Conservation (phyloP, 805 yeast genomes). For the Kazachstania africana region DNA sequence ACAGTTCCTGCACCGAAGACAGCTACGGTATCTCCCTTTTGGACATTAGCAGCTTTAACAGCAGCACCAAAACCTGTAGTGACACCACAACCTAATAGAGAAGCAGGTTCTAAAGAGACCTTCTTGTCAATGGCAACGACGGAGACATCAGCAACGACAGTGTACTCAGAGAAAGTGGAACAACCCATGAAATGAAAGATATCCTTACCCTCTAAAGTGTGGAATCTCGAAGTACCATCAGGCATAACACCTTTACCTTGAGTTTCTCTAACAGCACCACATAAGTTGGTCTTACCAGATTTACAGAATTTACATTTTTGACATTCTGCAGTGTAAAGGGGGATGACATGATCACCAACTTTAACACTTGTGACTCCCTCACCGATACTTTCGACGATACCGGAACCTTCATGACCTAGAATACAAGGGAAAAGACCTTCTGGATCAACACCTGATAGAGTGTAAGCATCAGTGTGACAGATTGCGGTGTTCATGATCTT, state of each 20-base stretch:
- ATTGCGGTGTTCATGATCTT: constrained; percentile 83
- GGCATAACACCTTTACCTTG: constrained; percentile 99
- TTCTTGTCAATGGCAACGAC: constrained; percentile 80
- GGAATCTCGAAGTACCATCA: constrained; percentile 90
- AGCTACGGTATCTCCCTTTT: constrained; percentile 86
- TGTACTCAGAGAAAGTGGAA: constrained; percentile 92
- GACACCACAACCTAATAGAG: constrained; percentile 95
- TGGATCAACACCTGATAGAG: constrained; percentile 88
- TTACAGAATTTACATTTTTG: constrained; percentile 87
- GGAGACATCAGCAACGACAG: constrained; percentile 95
- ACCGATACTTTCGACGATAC: constrained; percentile 89
- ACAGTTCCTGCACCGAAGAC: constrained; percentile 98
- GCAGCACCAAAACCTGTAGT: constrained; percentile 99
- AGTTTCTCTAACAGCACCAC: constrained; percentile 91
- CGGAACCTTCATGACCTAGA: constrained; percentile 98
- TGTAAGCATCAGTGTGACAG: constrained; percentile 97
- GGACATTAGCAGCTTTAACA: constrained; percentile 75
- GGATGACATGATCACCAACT: constrained; percentile 88
- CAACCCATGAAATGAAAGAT: constrained; percentile 95
- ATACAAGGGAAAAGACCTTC: constrained; percentile 92
- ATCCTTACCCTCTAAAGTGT: constrained; percentile 65
- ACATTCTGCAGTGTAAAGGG: constrained; percentile 95
- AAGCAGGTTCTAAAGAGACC: constrained; percentile 77
- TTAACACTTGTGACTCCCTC: constrained; percentile 86
- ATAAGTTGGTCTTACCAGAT: constrained; percentile 91